Percentiles rank a stretch among this genome's conserved stretches.
Conservation (phyloP, 805 yeast species). For the Kregervanrija pseudodelftensis region DNA sequence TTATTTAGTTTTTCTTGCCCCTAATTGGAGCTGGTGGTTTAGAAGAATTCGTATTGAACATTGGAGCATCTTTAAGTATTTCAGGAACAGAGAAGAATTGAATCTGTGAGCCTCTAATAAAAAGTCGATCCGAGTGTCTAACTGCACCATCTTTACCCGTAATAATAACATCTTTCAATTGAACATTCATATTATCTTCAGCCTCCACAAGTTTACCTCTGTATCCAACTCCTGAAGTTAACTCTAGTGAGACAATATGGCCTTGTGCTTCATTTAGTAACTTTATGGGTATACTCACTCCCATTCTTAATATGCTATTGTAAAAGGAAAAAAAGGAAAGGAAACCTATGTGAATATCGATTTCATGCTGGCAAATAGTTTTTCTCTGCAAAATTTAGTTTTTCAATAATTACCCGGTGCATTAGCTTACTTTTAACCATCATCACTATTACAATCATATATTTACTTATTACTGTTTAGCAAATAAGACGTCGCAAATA, state of each 20-base stretch:
- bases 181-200: slow-evolving; percentile 94
- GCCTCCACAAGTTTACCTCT: slow-evolving; percentile 79
- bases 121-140: slow-evolving; percentile 73
- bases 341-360: neutral
- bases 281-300: slow-evolving; percentile 75
- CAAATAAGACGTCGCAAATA: too few relatives aligned
- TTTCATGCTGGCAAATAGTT: too few relatives aligned
- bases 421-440: too few relatives aligned
- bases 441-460: too few relatives aligned
- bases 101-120: slow-evolving; percentile 86
- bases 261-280: slow-evolving; percentile 70
- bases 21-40: slow-evolving; percentile 70
- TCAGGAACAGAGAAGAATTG: slow-evolving; percentile 85
- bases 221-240: slow-evolving; percentile 78
- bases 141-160: slow-evolving; percentile 73
- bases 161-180: slow-evolving; percentile 70
- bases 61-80: slow-evolving; percentile 79
- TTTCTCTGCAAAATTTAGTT: too few relatives aligned
- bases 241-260: slow-evolving; percentile 75
- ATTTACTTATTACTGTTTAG: too few relatives aligned
- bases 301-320: slow-evolving; percentile 31
- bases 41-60: slow-evolving; percentile 52
- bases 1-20: slow-evolving; percentile 25
- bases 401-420: too few relatives aligned
- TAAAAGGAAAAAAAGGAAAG: neutral